Percentiles rank a stretch among this genome's conserved stretches.
phyloP scores from a whole-genome alignment of 352 stramenopile species.

The Phytopythium montanum region DNA sequence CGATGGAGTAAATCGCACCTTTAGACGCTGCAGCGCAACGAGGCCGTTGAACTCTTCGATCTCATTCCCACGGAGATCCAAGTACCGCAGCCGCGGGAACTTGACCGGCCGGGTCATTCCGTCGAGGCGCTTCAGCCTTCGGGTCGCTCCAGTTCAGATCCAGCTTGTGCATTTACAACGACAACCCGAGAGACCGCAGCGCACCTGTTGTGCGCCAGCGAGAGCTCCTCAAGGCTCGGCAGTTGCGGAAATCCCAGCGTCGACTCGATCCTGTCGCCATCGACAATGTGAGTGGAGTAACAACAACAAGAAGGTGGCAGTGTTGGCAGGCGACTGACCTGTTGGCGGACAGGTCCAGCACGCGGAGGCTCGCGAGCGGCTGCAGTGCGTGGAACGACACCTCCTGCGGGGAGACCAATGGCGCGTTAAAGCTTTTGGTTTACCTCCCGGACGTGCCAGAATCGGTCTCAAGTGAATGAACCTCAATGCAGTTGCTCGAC shows the following conservation, averaged over 20 bases:
- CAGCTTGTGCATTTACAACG: too few relatives aligned
- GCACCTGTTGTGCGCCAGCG: conserved; percentile 70
- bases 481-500: conserved; percentile 78
- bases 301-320: neutral
- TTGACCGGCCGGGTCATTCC: conserved; percentile 61
- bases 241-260: conserved; percentile 59
- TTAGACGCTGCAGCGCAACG: conserved; percentile 42
- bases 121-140: conserved; percentile 46
- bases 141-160: neutral
- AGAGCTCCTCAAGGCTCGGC: conserved; percentile 62
- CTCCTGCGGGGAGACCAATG: conserved; percentile 17
- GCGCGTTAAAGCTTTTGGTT: too few relatives aligned
- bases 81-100: conserved; percentile 61
- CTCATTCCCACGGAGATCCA: conserved; percentile 70
- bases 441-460: neutral
- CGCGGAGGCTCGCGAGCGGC: conserved; percentile 51
- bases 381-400: conserved; percentile 62
- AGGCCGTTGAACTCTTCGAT: conserved; percentile 38
- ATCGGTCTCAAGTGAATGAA: conserved; percentile 6
- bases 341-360: conserved; percentile 79
- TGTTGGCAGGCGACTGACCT: conserved; percentile 40
- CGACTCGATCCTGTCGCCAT: conserved; percentile 35
- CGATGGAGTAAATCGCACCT: conserved; percentile 20
- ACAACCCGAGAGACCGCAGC: too few relatives aligned
- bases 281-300: neutral